A percentile compares a stretch with the other conserved stretches of the same genome.
Conservation (phyloP, 805 yeast species). For the Wickerhamiella kurtzmanii region DNA sequence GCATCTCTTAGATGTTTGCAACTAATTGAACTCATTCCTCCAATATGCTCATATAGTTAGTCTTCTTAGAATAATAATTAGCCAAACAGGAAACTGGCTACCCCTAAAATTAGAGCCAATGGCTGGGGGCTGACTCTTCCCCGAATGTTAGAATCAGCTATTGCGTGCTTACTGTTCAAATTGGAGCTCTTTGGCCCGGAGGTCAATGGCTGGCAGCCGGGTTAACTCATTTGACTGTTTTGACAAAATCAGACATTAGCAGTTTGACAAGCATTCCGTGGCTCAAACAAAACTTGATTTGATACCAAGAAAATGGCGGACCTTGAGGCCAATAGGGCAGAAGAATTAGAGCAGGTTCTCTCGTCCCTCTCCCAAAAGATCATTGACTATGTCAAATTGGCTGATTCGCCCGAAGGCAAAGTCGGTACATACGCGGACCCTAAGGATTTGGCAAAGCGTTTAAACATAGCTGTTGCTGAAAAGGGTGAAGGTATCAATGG, state of each 20-base stretch:
- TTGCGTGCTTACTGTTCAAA: neutral
- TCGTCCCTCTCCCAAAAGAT: constrained; percentile 39
- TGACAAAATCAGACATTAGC: neutral
- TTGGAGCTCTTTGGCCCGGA: no score
- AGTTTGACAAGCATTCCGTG: neutral
- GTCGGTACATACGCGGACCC: constrained; percentile 39
- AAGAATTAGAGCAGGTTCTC: constrained; percentile 44
- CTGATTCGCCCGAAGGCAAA: constrained; percentile 32
- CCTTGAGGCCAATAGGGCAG: constrained; percentile 36
- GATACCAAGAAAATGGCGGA: neutral
- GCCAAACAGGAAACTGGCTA: no score
- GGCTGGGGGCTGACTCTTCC: no score
- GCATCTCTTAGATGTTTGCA: no score
- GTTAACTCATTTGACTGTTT: no score
- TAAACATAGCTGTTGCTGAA: constrained; percentile 28
- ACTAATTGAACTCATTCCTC: no score
- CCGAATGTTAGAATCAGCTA: neutral
- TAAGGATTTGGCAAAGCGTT: constrained; percentile 28
- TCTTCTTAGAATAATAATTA: no score
- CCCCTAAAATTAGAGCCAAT: neutral
- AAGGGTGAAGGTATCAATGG: constrained; percentile 32
- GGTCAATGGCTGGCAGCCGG: no score
- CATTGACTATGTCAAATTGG: constrained; percentile 38
- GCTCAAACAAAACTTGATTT: neutral
- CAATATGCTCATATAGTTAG: no score